phyloP scores from a whole-genome alignment of 2,329 filamentous ascomycete species.

The Diplodia sapinea region DNA sequence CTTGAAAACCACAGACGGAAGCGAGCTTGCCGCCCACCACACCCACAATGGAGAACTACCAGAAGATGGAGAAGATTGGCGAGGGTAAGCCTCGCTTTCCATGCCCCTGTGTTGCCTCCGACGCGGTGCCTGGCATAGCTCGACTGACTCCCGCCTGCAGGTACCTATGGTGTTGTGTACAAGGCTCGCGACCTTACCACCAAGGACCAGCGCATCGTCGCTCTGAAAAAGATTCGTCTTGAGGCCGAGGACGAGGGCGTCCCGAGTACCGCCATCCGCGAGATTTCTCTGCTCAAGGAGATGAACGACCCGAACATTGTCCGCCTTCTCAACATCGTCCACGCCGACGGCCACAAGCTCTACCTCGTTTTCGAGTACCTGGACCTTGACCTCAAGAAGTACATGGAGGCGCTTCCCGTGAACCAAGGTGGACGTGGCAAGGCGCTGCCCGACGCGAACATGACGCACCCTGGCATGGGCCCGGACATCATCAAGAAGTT shows the following conservation, averaged over 20 bases:
- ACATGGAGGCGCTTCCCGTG: slow-evolving; percentile 89
- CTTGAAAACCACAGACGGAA: slow-evolving; percentile 1
- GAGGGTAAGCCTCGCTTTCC: slow-evolving; percentile 67
- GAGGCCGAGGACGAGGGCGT: slow-evolving; percentile 95
- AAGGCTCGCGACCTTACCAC: slow-evolving; percentile 87
- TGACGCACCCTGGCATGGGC: slow-evolving; percentile 73
- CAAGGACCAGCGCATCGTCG: slow-evolving; percentile 79
- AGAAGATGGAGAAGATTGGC: slow-evolving; percentile 95
- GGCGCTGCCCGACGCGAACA: slow-evolving; percentile 76
- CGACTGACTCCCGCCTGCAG: slow-evolving; percentile 53
- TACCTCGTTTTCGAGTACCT: slow-evolving; percentile 94
- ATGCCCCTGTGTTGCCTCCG: not conserved
- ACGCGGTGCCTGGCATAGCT: not conserved
- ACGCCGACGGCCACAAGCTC: slow-evolving; percentile 92
- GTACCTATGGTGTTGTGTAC: slow-evolving; percentile 94
- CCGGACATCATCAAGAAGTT: slow-evolving; percentile 89
- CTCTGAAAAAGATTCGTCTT: slow-evolving; percentile 92
- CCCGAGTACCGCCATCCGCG: slow-evolving; percentile 88
- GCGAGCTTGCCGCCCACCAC: slow-evolving; percentile 12
- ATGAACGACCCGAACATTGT: slow-evolving; percentile 94
- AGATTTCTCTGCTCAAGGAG: slow-evolving; percentile 92
- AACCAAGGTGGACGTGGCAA: slow-evolving; percentile 85
- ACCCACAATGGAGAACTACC: slow-evolving; percentile 84
- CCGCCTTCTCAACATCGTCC: slow-evolving; percentile 86
- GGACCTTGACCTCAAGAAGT: slow-evolving; percentile 91